A percentile compares a stretch with the other conserved stretches of the same genome.
These are phyloP conservation scores for Aspergillus eucalypticola DNA, from an alignment of 2,329 filamentous ascomycete genomes.

Conservation along the genomic window DNA sequence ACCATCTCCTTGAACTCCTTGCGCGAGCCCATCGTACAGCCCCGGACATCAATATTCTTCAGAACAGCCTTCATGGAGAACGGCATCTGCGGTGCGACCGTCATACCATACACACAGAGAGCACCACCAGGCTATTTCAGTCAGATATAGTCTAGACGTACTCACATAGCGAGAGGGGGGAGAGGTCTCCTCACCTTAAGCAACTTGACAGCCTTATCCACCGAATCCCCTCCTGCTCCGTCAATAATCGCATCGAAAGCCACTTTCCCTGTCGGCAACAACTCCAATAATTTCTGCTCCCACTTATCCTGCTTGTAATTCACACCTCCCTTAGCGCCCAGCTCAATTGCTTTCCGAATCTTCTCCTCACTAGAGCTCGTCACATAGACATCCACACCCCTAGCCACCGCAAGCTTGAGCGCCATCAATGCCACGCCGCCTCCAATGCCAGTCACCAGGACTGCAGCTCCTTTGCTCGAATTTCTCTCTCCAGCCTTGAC, in stretches of 20 bases:
- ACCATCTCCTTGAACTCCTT: constrained; percentile 92
- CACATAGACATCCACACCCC: constrained; percentile 77
- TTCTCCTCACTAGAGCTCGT: constrained; percentile 74
- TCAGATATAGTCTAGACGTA: constrained; percentile 16
- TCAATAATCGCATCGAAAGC: constrained; percentile 83
- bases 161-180: neutral
- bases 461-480: constrained; percentile 62
- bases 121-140: constrained; percentile 66
- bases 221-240: constrained; percentile 82
- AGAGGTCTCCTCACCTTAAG: constrained; percentile 58
- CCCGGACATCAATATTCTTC: constrained; percentile 82
- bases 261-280: constrained; percentile 63
- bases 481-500: constrained; percentile 69
- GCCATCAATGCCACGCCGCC: constrained; percentile 85
- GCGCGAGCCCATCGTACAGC: constrained; percentile 87
- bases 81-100: constrained; percentile 77
- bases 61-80: constrained; percentile 82
- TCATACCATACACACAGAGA: constrained; percentile 92
- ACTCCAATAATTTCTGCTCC: constrained; percentile 70
- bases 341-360: constrained; percentile 65
- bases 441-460: constrained; percentile 88
- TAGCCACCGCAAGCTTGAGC: constrained; percentile 74
- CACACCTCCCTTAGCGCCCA: constrained; percentile 82
- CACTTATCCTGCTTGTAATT: constrained; percentile 76
- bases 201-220: constrained; percentile 66